These are phyloP conservation scores for Morella rubra DNA, from an alignment of 306 rosid genomes.

Conservation along the genomic window DNA sequence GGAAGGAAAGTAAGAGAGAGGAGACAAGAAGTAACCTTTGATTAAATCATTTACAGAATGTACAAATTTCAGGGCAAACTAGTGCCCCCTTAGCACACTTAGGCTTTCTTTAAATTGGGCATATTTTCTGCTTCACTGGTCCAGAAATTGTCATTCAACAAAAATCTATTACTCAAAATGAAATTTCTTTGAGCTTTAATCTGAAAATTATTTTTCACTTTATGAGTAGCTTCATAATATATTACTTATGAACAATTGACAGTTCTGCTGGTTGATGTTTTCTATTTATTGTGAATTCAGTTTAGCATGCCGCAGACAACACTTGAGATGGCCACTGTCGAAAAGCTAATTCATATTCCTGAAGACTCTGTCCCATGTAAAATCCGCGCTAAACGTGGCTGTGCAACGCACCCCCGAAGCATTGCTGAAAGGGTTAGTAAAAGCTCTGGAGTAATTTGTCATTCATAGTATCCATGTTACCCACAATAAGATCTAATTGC, in stretches of 20 bases:
- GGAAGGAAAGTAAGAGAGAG: not conserved
- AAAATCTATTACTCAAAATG: not conserved
- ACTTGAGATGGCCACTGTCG: slow-evolving; percentile 77
- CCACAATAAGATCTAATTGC: not conserved
- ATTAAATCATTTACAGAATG: not conserved
- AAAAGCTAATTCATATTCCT: slow-evolving; percentile 78
- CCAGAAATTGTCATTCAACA: not conserved
- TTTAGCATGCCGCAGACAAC: slow-evolving; percentile 83
- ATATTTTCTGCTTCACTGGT: not conserved
- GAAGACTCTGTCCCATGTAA: slow-evolving; percentile 93
- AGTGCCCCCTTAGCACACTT: not conserved
- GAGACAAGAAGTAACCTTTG: not conserved
- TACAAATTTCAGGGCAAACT: not conserved
- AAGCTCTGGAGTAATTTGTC: not conserved
- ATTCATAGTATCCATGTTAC: not conserved
- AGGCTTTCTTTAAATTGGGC: not conserved
- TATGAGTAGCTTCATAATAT: not conserved
- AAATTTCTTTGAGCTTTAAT: slow-evolving; percentile 1
- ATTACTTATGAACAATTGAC: too few species aligned
- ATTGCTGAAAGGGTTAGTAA: slow-evolving; percentile 89
- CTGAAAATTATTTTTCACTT: not conserved
- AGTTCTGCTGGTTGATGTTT: not conserved
- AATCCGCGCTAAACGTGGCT: slow-evolving; percentile 98
- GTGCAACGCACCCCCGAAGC: slow-evolving; percentile 98
- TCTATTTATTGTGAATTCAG: slow-evolving; percentile 41